phyloP scores from a whole-genome alignment of 2,329 filamentous ascomycete genomes.

The Alternaria sp. region DNA sequence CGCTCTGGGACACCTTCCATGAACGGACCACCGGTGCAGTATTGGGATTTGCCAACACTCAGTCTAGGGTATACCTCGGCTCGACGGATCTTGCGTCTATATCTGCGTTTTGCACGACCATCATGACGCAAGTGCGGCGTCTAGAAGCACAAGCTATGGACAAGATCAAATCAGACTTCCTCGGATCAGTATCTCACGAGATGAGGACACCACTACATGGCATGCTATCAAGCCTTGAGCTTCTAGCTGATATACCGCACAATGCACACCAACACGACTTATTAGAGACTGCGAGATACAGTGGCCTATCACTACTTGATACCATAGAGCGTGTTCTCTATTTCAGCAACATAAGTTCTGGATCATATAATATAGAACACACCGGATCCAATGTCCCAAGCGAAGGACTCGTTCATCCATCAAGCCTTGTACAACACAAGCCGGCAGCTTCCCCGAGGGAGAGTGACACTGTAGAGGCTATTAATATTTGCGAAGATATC shows the following conservation, averaged over 20 bases:
- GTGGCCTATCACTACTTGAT: constrained; percentile 11
- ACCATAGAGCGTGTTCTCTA: constrained; percentile 16
- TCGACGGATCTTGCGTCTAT: constrained; percentile 15
- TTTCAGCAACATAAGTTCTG: constrained; percentile 17
- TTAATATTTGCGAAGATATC: constrained; percentile 8
- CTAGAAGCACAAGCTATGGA: constrained; percentile 18
- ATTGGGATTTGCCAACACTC: constrained; percentile 12
- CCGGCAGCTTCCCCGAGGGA: background rate
- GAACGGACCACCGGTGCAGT: constrained; percentile 16
- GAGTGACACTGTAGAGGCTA: background rate
- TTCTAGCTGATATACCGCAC: constrained; percentile 10
- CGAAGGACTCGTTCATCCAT: background rate
- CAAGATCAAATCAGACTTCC: constrained; percentile 16
- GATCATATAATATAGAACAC: background rate
- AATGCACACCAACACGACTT: constrained; percentile 12
- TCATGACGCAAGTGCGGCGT: constrained; percentile 17
- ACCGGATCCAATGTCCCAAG: constrained; percentile 1
- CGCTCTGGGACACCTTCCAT: constrained; percentile 15
- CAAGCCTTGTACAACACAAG: background rate
- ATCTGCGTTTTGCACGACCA: constrained; percentile 16
- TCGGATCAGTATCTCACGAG: constrained; percentile 16
- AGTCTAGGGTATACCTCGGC: constrained; percentile 12
- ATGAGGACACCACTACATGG: constrained; percentile 18
- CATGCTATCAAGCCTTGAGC: constrained; percentile 12
- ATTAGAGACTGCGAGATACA: constrained; percentile 13